These are phyloP conservation scores for Malus sieversii DNA, from an alignment of 306 rosid genomes.

Conservation along the genomic window DNA sequence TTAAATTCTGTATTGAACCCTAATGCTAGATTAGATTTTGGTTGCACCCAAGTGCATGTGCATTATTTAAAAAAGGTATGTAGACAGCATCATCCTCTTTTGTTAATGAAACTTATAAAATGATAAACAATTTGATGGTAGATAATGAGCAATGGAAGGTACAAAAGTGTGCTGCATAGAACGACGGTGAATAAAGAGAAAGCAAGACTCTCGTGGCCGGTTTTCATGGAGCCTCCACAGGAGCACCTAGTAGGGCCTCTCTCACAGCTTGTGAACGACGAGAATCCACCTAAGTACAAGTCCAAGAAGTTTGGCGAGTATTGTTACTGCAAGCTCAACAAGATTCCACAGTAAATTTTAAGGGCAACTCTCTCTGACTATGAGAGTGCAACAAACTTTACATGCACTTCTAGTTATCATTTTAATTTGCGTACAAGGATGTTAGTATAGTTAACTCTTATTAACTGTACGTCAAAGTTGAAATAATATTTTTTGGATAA, in stretches of 20 bases:
- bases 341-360: constrained; percentile 34
- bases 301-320: constrained; percentile 50
- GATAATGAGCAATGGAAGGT: constrained; percentile 75
- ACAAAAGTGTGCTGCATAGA: constrained; percentile 53
- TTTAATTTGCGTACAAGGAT: too few species aligned
- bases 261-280: constrained; percentile 30
- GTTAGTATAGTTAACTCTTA: neutral
- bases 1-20: too few species aligned
- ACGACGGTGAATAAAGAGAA: constrained; percentile 46
- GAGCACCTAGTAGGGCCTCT: constrained; percentile 47
- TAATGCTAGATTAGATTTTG: too few species aligned
- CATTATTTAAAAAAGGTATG: too few species aligned
- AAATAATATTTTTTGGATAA: too few species aligned
- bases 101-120: too few species aligned
- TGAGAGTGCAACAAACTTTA: neutral
- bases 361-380: neutral
- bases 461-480: too few species aligned
- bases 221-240: constrained; percentile 57
- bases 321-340: constrained; percentile 58
- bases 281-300: constrained; percentile 60
- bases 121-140: constrained; percentile 2
- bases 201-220: constrained; percentile 75
- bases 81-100: too few species aligned
- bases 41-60: too few species aligned
- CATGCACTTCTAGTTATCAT: neutral